These are phyloP conservation scores for Papiliotrema flavescens DNA, from an alignment of 1,284 basidiomycete genomes.

Conservation along the genomic window DNA sequence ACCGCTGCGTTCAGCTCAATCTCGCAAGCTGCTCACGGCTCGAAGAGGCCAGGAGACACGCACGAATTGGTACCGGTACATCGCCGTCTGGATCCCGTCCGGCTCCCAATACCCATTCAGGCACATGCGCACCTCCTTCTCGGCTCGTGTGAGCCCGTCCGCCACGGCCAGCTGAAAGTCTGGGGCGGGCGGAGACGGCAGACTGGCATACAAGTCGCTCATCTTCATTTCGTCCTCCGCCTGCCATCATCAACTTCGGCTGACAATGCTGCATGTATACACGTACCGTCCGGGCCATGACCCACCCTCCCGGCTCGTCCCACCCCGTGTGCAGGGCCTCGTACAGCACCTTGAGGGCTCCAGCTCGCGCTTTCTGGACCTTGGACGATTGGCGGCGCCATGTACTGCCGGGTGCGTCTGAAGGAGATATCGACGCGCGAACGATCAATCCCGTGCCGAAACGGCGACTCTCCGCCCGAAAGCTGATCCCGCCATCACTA, in stretches of 20 bases:
- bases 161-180: conserved; percentile 3
- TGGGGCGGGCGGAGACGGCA: conserved; percentile 29
- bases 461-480: background rate
- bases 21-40: background rate
- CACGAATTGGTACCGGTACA: conserved; percentile 43
- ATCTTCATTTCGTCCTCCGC: conserved; percentile 19
- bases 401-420: conserved; percentile 1
- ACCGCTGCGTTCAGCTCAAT: conserved; percentile 19
- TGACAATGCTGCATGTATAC: background rate
- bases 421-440: conserved; percentile 1
- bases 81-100: conserved; percentile 23
- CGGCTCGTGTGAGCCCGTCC: conserved; percentile 8
- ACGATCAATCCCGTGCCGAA: background rate
- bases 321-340: background rate
- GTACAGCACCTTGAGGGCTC: background rate
- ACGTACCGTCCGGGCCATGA: background rate
- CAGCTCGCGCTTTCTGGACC: background rate
- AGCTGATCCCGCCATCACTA: background rate
- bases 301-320: conserved; percentile 1
- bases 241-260: conserved; percentile 4
- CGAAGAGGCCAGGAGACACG: no score
- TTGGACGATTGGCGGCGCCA: conserved; percentile 1
- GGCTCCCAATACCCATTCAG: conserved; percentile 28
- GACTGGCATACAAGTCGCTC: conserved; percentile 28
- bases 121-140: conserved; percentile 21